Evolutionary conservation across 2,329 filamentous ascomycete genomes (phyloP).

Genomic region (Dothidotthia symphoricarpi): DNA sequence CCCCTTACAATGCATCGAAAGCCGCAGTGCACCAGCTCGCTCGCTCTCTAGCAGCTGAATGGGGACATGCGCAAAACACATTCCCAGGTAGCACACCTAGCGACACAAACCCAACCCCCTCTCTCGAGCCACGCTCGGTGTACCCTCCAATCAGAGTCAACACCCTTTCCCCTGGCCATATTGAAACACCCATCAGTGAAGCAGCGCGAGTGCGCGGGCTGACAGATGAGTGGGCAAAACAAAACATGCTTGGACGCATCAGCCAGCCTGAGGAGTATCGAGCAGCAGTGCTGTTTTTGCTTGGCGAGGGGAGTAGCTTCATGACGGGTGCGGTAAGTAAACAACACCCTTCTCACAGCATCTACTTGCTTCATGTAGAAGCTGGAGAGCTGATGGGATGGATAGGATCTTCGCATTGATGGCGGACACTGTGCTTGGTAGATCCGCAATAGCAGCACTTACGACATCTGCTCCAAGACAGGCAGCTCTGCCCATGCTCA

Average conservation of each 20-base stretch:
- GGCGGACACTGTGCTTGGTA: slow-evolving; percentile 44
- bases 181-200: slow-evolving; percentile 46
- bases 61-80: slow-evolving; percentile 42
- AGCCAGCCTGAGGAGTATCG: slow-evolving; percentile 32
- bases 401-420: slow-evolving; percentile 43
- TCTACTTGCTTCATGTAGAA: no score
- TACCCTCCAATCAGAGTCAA: slow-evolving; percentile 52
- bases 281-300: slow-evolving; percentile 30
- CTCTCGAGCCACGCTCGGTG: slow-evolving; percentile 7
- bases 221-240: slow-evolving; percentile 30
- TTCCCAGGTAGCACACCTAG: slow-evolving; percentile 31
- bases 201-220: slow-evolving; percentile 32
- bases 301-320: slow-evolving; percentile 56
- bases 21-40: slow-evolving; percentile 54
- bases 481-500: no score
- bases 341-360: background rate
- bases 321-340: slow-evolving; percentile 53
- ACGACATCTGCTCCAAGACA: no score
- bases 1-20: slow-evolving; percentile 56
- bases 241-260: slow-evolving; percentile 39
- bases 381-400: background rate
- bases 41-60: slow-evolving; percentile 55
- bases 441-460: no score
- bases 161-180: slow-evolving; percentile 54
- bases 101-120: slow-evolving; percentile 18